Conservation (phyloP, 2,329 filamentous ascomycete genomes). For the Cryphonectria parasitica region DNA sequence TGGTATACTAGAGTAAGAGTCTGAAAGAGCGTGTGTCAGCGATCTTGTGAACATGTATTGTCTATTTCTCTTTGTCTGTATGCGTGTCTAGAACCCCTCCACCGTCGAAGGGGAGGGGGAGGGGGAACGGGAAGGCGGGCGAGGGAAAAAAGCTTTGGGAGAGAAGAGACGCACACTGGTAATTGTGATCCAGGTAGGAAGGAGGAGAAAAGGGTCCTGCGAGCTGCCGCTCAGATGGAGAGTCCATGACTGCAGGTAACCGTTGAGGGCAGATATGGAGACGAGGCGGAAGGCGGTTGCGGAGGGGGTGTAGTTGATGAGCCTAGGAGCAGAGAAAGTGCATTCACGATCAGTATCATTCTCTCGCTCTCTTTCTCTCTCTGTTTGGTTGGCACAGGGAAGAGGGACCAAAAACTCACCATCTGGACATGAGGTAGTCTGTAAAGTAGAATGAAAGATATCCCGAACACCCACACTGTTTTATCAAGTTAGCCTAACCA, state of each 20-base stretch:
- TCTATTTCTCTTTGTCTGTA: neutral
- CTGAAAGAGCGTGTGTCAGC: constrained; percentile 41
- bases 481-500: neutral
- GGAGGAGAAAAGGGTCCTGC: constrained; percentile 69
- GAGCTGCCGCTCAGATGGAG: constrained; percentile 72
- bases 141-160: too few relatives aligned
- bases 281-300: constrained; percentile 80
- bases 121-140: too few relatives aligned
- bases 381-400: too few relatives aligned
- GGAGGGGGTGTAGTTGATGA: constrained; percentile 80
- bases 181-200: constrained; percentile 79
- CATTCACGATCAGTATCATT: constrained; percentile 19
- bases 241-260: constrained; percentile 74
- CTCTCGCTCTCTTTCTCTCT: neutral
- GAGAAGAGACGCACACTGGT: constrained; percentile 60
- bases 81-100: too few relatives aligned
- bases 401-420: constrained; percentile 51
- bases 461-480: constrained; percentile 62
- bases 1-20: constrained; percentile 77
- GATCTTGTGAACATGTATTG: neutral
- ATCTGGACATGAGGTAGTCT: constrained; percentile 83
- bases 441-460: constrained; percentile 84
- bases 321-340: constrained; percentile 51
- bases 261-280: constrained; percentile 74
- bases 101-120: too few relatives aligned